Evolutionary conservation across 129 eudicot genomes (phyloP).

Genomic region (Sambucus nigra): DNA sequence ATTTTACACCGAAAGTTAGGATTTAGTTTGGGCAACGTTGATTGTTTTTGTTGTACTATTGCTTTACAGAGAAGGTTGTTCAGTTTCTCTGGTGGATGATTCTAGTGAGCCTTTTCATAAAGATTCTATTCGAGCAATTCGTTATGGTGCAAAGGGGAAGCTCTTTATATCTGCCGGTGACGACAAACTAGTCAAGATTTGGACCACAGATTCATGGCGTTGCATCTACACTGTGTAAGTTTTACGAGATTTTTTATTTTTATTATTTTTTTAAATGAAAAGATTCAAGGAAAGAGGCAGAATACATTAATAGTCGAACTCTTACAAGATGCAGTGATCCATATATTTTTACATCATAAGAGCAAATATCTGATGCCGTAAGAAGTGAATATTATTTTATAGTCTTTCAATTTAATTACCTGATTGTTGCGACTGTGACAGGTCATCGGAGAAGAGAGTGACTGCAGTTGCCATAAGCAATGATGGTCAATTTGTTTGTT

Average conservation of each 20-base stretch:
- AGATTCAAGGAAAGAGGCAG: too few species aligned
- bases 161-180: constrained; percentile 90
- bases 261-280: too few species aligned
- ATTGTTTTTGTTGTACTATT: neutral
- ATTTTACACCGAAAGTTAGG: too few species aligned
- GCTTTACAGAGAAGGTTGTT: constrained; percentile 47
- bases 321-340: too few species aligned
- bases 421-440: constrained; percentile 18
- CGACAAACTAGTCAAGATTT: constrained; percentile 73
- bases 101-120: constrained; percentile 45
- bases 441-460: constrained; percentile 88
- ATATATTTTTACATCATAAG: too few species aligned
- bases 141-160: constrained; percentile 71
- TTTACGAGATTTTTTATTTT: too few species aligned
- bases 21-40: neutral
- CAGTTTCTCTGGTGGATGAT: constrained; percentile 34
- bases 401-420: constrained; percentile 27
- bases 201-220: constrained; percentile 73
- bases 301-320: too few species aligned
- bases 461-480: constrained; percentile 83
- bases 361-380: neutral
- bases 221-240: constrained; percentile 72
- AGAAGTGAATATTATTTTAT: neutral
- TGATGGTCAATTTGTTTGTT: constrained; percentile 60
- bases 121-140: constrained; percentile 77